phyloP scores from a whole-genome alignment of 331 rosid species.

The Quercus lobata region DNA sequence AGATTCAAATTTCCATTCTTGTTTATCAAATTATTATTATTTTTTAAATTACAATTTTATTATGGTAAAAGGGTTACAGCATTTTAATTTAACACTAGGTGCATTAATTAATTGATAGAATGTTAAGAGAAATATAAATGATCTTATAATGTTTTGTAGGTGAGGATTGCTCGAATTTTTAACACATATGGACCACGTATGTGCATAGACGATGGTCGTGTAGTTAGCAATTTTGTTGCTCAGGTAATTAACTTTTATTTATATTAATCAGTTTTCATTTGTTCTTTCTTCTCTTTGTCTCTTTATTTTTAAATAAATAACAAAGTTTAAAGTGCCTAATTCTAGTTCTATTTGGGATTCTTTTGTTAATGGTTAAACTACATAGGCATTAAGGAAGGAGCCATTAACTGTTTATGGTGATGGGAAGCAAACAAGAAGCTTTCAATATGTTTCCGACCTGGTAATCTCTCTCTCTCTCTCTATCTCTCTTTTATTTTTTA shows the following conservation, averaged over 20 bases:
- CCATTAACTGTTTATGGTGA: conserved; percentile 95
- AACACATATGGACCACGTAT: conserved; percentile 88
- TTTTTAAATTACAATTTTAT: neutral
- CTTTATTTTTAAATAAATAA: neutral
- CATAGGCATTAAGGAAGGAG: conserved; percentile 83
- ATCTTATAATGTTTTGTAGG: conserved; percentile 31
- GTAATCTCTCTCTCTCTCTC: conserved; percentile 22
- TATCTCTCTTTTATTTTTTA: no score
- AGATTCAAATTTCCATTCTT: no score
- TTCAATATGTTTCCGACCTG: conserved; percentile 93
- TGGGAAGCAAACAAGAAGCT: conserved; percentile 94
- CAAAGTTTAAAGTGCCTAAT: neutral
- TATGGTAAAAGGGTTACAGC: neutral
- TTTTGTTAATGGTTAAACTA: neutral
- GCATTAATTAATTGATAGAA: no score
- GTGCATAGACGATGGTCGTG: conserved; percentile 95
- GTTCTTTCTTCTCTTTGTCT: neutral
- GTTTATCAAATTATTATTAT: no score
- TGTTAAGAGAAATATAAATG: no score
- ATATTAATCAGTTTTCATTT: neutral
- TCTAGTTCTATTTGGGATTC: neutral
- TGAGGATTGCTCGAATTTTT: conserved; percentile 89
- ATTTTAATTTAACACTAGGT: no score
- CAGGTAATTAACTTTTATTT: conserved; percentile 44
- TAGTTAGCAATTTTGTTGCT: conserved; percentile 93